Percentiles rank a stretch among this genome's conserved stretches.
These are phyloP conservation scores for grape (Vitis vinifera) DNA, from an alignment of 164 flowering plant genomes.

Conservation along the genomic window DNA sequence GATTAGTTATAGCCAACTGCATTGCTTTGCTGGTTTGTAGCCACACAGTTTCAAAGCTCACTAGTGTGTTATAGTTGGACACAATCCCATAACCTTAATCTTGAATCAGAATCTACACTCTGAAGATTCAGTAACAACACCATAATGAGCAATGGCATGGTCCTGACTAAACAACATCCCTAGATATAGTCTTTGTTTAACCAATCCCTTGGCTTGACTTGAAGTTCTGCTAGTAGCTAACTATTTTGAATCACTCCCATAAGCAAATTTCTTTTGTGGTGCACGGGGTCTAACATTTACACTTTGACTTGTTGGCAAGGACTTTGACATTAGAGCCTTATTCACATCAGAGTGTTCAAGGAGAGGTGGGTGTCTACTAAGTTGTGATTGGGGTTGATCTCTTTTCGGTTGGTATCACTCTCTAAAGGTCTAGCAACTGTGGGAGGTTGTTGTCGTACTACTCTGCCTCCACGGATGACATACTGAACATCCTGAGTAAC, in stretches of 20 bases:
- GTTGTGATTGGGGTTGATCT: slow-evolving; percentile 59
- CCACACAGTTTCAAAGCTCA: no score
- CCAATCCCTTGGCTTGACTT: slow-evolving; percentile 41
- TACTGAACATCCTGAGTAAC: no score
- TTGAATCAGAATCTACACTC: slow-evolving; percentile 86
- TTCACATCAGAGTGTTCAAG: slow-evolving; percentile 32
- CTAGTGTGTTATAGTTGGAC: slow-evolving; percentile 38
- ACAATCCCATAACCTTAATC: slow-evolving; percentile 89
- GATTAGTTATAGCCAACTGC: slow-evolving; percentile 68
- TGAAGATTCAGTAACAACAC: slow-evolving; percentile 74
- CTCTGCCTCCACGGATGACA: no score
- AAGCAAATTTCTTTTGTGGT: slow-evolving; percentile 40
- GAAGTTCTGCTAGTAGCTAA: slow-evolving; percentile 31
- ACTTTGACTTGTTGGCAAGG: no score
- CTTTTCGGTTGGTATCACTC: no score
- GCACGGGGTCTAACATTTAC: not conserved
- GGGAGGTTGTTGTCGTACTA: no score
- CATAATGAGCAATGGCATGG: slow-evolving; percentile 91
- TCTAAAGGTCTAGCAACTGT: no score
- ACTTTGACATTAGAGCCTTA: slow-evolving; percentile 33
- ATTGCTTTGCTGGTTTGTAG: slow-evolving; percentile 17
- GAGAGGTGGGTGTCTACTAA: slow-evolving; percentile 84
- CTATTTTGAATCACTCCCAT: slow-evolving; percentile 50
- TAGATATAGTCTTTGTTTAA: slow-evolving; percentile 71
- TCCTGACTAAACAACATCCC: slow-evolving; percentile 83